Base-by-base conservation (phyloP, 73 alveolate genomes). In the Paramecium caudatum region DNA sequence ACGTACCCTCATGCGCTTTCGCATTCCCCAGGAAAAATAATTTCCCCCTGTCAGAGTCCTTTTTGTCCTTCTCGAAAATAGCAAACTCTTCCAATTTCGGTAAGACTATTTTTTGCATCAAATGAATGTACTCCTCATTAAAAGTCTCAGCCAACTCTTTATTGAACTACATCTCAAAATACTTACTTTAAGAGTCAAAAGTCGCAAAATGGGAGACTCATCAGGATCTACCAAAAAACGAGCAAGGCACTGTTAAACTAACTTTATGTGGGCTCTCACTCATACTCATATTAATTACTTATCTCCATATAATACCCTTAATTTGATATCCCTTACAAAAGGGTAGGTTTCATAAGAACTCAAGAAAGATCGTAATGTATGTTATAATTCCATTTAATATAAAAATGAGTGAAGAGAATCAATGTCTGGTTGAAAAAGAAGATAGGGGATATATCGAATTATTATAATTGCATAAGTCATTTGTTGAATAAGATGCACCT, bases 301-400 rank as follows among this genome's bases (percentile, higher is more conserved):
- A 36, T 65, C 83, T 25, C 83, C 83, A 65, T 65, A 65, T 43
- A 65, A 65, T 15, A 65, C 83, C 34, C 83, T 65, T 65, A 65
- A 65, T 65, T 65, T 65, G 27, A 65, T 65, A 65, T 65, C 83
- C 34, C 83, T 65, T 65, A 15, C 49, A 65, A 25, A 65, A 33
- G 47, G 34, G 34, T 65, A 65, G 12, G 83, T 65, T 36, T 65
- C 83, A 33, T 25, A 30, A 4, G 83, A 65, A 65, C 83, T 65
- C 30, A 55, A 55, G n/a, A 27, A 55, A 25, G 80, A 55, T 55
- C 80, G 36, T 55, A 55, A 55, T 55, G 80, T 55, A 55, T 27
- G 23, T 55, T 55, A 23, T 55, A 55, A 55, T 55, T 55, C 80
- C 80, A 55, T 55, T 55, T 27, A 55, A 55, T 55, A n/a, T 55